phyloP scores from a whole-genome alignment of 805 yeast genomes.

The Metschnikowia picachoensis region DNA sequence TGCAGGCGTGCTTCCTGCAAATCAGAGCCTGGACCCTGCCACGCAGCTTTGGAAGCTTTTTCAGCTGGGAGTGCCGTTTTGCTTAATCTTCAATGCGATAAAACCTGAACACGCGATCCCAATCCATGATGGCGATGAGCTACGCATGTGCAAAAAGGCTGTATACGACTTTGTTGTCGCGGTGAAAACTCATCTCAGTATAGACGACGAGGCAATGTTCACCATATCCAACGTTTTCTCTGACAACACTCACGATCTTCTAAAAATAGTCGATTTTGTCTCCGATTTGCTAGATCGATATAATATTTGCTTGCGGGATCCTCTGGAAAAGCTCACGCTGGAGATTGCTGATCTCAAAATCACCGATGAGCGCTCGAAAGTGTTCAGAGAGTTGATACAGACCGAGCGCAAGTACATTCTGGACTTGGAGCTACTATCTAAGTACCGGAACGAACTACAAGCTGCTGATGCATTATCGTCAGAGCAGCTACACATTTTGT shows the following conservation, averaged over 20 bases:
- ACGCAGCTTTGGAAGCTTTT: slow-evolving; percentile 85
- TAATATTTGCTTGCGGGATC: slow-evolving; percentile 1
- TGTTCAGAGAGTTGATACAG: slow-evolving; percentile 77
- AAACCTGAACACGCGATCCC: slow-evolving; percentile 46
- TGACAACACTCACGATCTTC: slow-evolving; percentile 71
- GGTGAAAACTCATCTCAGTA: slow-evolving; percentile 69
- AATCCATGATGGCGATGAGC: slow-evolving; percentile 70
- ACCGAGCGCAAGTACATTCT: slow-evolving; percentile 92
- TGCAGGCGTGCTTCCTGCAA: slow-evolving; percentile 74
- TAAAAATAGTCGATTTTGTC: slow-evolving; percentile 73
- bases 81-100: slow-evolving; percentile 75
- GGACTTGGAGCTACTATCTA: slow-evolving; percentile 73
- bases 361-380: slow-evolving; percentile 65
- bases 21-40: slow-evolving; percentile 81
- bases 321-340: slow-evolving; percentile 7
- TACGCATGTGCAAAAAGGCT: slow-evolving; percentile 79
- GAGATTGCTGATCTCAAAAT: slow-evolving; percentile 25
- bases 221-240: slow-evolving; percentile 87
- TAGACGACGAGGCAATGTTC: slow-evolving; percentile 79
- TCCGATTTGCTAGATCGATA: slow-evolving; percentile 43
- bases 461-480: slow-evolving; percentile 64
- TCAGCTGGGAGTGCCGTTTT: slow-evolving; percentile 89
- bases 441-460: slow-evolving; percentile 65
- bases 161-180: slow-evolving; percentile 88
- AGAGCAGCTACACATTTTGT: slow-evolving; percentile 75